These are phyloP conservation scores for Penicillium sp. DNA, from an alignment of 2,329 filamentous ascomycete species.

Conservation along the genomic window DNA sequence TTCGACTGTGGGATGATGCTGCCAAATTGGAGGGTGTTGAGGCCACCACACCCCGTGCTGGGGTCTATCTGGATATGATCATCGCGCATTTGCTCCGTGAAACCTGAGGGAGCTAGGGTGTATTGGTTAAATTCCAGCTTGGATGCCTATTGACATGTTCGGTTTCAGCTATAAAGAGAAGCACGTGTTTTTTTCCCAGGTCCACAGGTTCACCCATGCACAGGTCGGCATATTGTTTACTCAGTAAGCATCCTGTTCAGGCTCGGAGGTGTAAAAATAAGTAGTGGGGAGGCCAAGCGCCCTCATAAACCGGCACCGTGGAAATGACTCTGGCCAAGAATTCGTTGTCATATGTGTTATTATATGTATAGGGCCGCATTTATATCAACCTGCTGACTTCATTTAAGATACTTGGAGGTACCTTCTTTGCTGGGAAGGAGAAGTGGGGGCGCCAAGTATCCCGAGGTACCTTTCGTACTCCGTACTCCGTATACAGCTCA, in stretches of 20 bases:
- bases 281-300: neutral
- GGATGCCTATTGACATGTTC: neutral
- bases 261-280: neutral
- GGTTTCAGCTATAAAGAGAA: neutral
- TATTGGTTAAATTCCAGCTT: neutral
- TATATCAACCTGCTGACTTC: neutral
- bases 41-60: constrained; percentile 25
- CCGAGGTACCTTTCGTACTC: neutral
- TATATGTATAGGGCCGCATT: neutral
- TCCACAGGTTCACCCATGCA: neutral
- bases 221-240: neutral
- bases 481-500: neutral
- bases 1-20: constrained; percentile 38
- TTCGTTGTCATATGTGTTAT: no score
- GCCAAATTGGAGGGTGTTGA: constrained; percentile 33
- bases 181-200: neutral
- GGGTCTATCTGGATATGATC: constrained; percentile 27
- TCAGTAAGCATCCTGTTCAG: neutral
- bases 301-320: neutral
- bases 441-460: neutral
- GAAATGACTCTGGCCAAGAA: no score
- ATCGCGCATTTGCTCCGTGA: constrained; percentile 19
- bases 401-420: neutral
- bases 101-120: neutral
- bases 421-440: neutral